Base-by-base conservation (phyloP, 2,329 filamentous ascomycete genomes). In the Onygenales sp. region DNA sequence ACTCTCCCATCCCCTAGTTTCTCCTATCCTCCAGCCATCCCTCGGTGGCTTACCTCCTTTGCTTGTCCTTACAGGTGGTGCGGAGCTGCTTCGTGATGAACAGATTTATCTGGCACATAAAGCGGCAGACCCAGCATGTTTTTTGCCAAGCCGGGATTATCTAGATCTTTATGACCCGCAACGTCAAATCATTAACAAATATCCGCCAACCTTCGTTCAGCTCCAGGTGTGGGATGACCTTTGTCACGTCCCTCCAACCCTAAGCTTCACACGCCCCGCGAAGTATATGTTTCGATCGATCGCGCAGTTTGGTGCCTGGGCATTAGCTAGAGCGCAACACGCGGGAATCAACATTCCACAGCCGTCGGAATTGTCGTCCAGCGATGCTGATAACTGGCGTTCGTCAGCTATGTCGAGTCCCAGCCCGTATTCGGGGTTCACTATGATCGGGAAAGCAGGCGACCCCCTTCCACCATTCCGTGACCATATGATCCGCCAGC, bases 91-190 rank as follows among this genome's bases (percentile, higher is more conserved):
- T 14, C 83, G 89, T 10, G 93, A 98, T 63, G 93, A 98, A 69
- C 93, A 97, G 65, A 88, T 97, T 51, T 96, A 95, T 59, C 65
- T 97, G 11, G 93, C 92, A 0, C 93, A 98, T 69, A 97, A 97
- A 70, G 91, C 89, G 43, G 91, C 93, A 10, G 83, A 94, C 59
- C 93, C 93, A 0, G 67, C 78, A 27, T 80, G 82, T 55, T 97
- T 95, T 62, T 80, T 86, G 0, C 87, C 88, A 0, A 77, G 80
- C 0, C 78, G 86, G 39, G 75, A 75, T 0, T 76, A 82, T 43
- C 73, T 93, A 56, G 77, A 84, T 36, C 79, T 85, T 39, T 75
- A 78, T 55, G 84, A 85, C 32, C 77, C 78, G 17, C 76, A 78
- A 1, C 67, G 76, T 36, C 64, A 69, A 9, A 70, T 68, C 10